Evolutionary conservation across 2,329 filamentous ascomycete genomes (phyloP).

Genomic region (Hortaea werneckii): DNA sequence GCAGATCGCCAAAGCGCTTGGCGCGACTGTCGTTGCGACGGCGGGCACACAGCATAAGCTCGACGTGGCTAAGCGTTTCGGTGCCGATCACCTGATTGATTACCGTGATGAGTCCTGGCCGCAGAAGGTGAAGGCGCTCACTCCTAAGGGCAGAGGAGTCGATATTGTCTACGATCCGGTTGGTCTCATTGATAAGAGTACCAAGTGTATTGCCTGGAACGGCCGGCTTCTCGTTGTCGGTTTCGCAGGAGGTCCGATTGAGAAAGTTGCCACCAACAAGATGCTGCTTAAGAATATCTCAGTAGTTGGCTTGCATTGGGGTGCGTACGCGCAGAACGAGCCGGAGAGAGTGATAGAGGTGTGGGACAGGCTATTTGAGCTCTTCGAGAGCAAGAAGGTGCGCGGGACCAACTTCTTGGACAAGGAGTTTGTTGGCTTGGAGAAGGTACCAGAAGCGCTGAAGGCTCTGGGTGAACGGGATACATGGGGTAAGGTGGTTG

Average conservation of each 20-base stretch:
- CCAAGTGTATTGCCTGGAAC: slow-evolving; percentile 92
- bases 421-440: slow-evolving; percentile 70
- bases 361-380: slow-evolving; percentile 70
- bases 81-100: slow-evolving; percentile 74
- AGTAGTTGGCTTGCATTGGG: slow-evolving; percentile 86
- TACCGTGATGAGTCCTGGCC: slow-evolving; percentile 58
- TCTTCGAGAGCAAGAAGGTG: slow-evolving; percentile 71
- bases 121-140: slow-evolving; percentile 64
- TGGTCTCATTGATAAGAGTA: slow-evolving; percentile 73
- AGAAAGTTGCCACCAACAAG: slow-evolving; percentile 87
- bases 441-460: slow-evolving; percentile 66
- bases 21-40: slow-evolving; percentile 87
- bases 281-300: slow-evolving; percentile 89
- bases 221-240: slow-evolving; percentile 79
- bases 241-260: slow-evolving; percentile 76
- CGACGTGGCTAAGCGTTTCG: slow-evolving; percentile 66
- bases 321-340: slow-evolving; percentile 67
- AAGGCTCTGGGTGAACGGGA: slow-evolving; percentile 67
- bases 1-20: slow-evolving; percentile 85
- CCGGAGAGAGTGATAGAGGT: slow-evolving; percentile 58
- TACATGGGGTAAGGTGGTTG: slow-evolving; percentile 94
- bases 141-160: slow-evolving; percentile 61
- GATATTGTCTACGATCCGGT: slow-evolving; percentile 96
- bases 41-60: slow-evolving; percentile 73
- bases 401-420: slow-evolving; percentile 74